Evolutionary conservation across 148 eudicot species (phyloP), one percentile per base, ranked within the genome.

Genomic region (Chenopodium quinoa): DNA sequence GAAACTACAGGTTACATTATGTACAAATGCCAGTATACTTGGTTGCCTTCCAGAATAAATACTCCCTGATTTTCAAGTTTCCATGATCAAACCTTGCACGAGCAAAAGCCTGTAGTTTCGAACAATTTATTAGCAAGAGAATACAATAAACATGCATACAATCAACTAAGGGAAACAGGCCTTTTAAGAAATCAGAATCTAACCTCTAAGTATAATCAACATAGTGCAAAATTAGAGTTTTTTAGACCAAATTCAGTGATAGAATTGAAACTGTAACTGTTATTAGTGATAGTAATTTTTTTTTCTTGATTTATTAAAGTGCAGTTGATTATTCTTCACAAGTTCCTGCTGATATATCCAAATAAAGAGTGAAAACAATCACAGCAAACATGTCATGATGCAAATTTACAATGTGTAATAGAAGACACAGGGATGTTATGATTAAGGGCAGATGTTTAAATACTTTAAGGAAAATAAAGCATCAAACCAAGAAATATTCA

Each of bases 11-110:
- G 76, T 50, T 76, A 70, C 75, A 79, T 23, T 77, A 80, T 80
- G 80, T 80, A 84, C 86, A 79, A 52, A 65, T 66, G 63, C 78
- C 86, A 84, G 79, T 77, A 65, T 46, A 77, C 74, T 48, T 32
- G 78, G 40, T 50, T 80, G 47, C 75, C 37, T 47, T 68, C 80
- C 66, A 40, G 37, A 10, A 31, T 74, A 67, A 29, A 25, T 4
- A 17, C 58, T 72, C 48, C 68, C 27, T 27, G 1, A 44, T 9
- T 50, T 62, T 23, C 82, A 32, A 27, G 68, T 29, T 47, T 65
- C 47, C 76, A 46, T 50, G 37, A 40, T 44, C 73, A 54, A 14
- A 48, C 58, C 75, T 56, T 29, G 44, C 54, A 11, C 50, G 23
- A 48, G 65, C 77, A 47, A 46, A 69, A 77, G 44, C 83, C 83